These are phyloP conservation scores for Populus alba DNA, from an alignment of 345 rosid genomes.

Conservation along the genomic window DNA sequence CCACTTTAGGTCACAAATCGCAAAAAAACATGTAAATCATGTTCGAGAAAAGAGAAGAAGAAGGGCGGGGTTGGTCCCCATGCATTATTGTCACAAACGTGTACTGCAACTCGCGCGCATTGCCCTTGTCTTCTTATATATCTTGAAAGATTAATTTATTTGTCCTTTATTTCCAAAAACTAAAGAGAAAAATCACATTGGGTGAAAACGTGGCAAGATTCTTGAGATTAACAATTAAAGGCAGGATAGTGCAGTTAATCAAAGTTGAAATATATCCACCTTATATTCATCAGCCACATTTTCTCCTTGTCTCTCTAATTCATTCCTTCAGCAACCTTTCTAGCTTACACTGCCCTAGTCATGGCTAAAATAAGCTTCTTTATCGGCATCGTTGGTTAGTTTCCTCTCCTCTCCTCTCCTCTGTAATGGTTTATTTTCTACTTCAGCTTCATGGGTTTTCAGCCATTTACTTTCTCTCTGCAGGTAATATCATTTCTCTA, in stretches of 20 bases:
- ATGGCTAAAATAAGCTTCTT: conserved; percentile 47
- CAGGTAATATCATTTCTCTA: conserved; percentile 56
- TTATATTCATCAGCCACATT: background rate
- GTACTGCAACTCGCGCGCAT: no score
- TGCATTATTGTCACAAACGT: background rate
- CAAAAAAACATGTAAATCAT: background rate
- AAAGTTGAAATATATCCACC: background rate
- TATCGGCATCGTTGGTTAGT: conserved; percentile 50
- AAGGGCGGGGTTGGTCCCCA: background rate
- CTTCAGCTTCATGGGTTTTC: background rate
- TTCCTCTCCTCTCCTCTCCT: background rate
- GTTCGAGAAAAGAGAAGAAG: no score
- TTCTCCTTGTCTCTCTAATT: background rate
- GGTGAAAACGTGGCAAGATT: conserved; percentile 9
- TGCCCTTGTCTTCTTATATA: no score
- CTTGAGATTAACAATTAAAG: background rate
- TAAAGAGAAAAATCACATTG: background rate
- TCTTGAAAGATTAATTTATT: no score
- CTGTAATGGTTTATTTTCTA: background rate
- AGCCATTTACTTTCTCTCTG: background rate
- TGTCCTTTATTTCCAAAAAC: no score
- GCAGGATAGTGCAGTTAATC: no score
- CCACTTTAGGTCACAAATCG: background rate
- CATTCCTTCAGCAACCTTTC: background rate
- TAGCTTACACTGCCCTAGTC: background rate